These are phyloP conservation scores for Fusarium sulawesiense DNA, from an alignment of 2,329 filamentous ascomycete genomes.

Conservation along the genomic window DNA sequence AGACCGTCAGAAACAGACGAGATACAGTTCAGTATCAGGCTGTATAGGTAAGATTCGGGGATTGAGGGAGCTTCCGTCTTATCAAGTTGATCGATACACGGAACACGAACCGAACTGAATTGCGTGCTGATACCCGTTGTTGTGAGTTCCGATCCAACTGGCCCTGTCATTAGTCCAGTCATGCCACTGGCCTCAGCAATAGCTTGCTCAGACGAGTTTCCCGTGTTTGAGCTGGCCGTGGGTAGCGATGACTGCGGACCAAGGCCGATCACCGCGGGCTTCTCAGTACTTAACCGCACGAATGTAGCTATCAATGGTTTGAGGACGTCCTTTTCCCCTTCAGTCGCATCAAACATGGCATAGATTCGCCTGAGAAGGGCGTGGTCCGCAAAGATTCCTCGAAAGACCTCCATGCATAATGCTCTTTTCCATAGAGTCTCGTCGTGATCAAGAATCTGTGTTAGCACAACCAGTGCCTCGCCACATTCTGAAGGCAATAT, in stretches of 20 bases:
- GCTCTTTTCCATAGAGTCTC: conserved; percentile 86
- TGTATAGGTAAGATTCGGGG: conserved; percentile 95
- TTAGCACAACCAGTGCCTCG: conserved; percentile 82
- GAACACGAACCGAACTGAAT: conserved; percentile 88
- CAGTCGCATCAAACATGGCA: conserved; percentile 78
- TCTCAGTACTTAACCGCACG: conserved; percentile 92
- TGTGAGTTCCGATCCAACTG: conserved; percentile 72
- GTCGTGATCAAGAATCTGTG: conserved; percentile 89
- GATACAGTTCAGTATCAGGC: conserved; percentile 87
- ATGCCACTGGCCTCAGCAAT: conserved; percentile 89
- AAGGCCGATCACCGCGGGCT: conserved; percentile 87
- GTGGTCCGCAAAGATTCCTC: conserved; percentile 85
- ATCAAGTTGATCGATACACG: conserved; percentile 94
- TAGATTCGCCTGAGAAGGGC: conserved; percentile 83
- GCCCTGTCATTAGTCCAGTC: conserved; percentile 84
- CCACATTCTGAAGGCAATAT: conserved; percentile 83
- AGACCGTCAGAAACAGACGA: conserved; percentile 91
- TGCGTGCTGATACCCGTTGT: conserved; percentile 86
- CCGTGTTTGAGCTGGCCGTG: conserved; percentile 66
- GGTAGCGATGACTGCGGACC: conserved; percentile 90
- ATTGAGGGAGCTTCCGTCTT: conserved; percentile 85
- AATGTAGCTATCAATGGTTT: conserved; percentile 87
- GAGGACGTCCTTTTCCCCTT: conserved; percentile 79
- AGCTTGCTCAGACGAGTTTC: conserved; percentile 78
- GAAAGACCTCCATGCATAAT: conserved; percentile 90